Percentiles rank a stretch among this genome's conserved stretches.
Evolutionary conservation across 176 grass and related monocot genomes (phyloP).

Genomic region (Juncus effusus): DNA sequence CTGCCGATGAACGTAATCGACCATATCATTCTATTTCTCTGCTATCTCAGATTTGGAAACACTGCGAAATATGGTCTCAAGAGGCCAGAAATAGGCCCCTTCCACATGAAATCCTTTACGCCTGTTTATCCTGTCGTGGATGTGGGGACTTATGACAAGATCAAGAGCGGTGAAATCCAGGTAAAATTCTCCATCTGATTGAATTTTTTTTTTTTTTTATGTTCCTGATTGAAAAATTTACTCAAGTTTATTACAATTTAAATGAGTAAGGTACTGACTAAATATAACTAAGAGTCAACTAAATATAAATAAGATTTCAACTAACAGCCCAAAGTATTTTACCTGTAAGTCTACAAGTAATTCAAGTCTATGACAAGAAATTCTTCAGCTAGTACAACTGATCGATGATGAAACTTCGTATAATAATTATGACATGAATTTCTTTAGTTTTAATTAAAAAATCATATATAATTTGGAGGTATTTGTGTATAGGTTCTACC

Average conservation of each 20-base stretch:
- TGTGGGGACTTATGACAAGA: constrained; percentile 52
- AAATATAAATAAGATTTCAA: not conserved
- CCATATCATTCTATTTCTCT: constrained; percentile 43
- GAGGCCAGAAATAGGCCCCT: constrained; percentile 46
- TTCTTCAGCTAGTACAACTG: no score
- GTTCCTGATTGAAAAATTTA: not conserved
- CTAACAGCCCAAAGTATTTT: no score
- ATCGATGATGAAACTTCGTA: no score
- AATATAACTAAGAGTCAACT: not conserved
- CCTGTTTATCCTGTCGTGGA: constrained; percentile 49
- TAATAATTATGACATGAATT: not conserved
- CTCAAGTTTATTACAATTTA: not conserved
- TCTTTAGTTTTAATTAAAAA: not conserved
- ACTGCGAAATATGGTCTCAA: constrained; percentile 52
- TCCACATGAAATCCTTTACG: constrained; percentile 46
- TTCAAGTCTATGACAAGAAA: no score
- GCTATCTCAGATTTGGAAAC: constrained; percentile 48
- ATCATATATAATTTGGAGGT: not conserved
- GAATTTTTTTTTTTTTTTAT: not conserved
- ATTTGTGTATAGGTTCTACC: constrained; percentile 30
- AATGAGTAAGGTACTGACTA: not conserved
- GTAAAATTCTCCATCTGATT: constrained; percentile 18
- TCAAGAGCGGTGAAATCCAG: constrained; percentile 50
- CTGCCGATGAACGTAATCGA: constrained; percentile 46
- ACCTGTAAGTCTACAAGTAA: no score